Percentiles rank a stretch among this genome's conserved stretches.
phyloP scores from a whole-genome alignment of 2,329 filamentous ascomycete species.

The Drechslerella dactyloides region DNA sequence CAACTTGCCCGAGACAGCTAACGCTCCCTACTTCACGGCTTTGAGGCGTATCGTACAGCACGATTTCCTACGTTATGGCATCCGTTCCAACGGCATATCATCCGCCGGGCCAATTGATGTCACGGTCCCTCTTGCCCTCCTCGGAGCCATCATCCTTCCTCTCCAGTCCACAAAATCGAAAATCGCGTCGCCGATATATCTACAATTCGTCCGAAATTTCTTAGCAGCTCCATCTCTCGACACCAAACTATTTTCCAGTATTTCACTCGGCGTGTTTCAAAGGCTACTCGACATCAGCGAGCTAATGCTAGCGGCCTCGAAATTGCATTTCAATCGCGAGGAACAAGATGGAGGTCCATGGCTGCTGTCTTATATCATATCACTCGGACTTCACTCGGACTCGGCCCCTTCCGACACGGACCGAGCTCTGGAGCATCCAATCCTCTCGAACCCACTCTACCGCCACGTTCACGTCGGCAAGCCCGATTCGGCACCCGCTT shows the following conservation, averaged over 20 bases:
- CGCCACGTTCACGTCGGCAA: neutral
- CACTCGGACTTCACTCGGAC: constrained; percentile 1
- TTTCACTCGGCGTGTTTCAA: constrained; percentile 14
- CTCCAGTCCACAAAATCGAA: constrained; percentile 12
- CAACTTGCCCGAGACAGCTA: constrained; percentile 19
- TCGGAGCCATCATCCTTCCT: constrained; percentile 25
- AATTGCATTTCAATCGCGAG: constrained; percentile 11
- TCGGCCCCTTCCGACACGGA: neutral
- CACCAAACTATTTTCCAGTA: constrained; percentile 10
- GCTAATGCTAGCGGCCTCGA: constrained; percentile 5
- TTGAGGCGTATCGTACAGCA: constrained; percentile 1
- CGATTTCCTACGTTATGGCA: constrained; percentile 10
- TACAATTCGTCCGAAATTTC: constrained; percentile 27
- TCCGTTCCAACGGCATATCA: neutral
- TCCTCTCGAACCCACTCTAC: constrained; percentile 19
- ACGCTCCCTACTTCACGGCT: constrained; percentile 26
- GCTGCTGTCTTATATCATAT: constrained; percentile 31
- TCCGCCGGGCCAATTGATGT: neutral
- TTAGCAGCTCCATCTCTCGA: constrained; percentile 28
- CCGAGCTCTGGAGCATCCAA: constrained; percentile 1
- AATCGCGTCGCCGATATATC: constrained; percentile 6
- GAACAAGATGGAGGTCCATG: constrained; percentile 12
- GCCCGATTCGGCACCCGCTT: neutral
- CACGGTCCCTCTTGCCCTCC: neutral
- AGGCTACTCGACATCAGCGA: constrained; percentile 15